Evolutionary conservation across 495 filamentous ascomycete genomes (phyloP).

Genomic region (Chaetomidium leptoderma): DNA sequence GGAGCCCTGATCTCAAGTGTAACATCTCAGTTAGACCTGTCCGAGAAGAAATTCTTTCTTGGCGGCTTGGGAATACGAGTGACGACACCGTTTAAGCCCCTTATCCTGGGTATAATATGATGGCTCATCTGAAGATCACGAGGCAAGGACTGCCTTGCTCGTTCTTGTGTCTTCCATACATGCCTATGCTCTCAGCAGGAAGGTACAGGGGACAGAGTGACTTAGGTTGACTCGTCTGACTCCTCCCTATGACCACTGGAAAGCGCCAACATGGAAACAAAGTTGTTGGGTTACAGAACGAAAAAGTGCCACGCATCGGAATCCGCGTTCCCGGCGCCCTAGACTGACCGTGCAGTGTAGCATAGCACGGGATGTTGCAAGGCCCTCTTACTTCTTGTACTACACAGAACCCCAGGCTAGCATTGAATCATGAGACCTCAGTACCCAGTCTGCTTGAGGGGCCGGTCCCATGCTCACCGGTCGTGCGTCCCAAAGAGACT

Average conservation of each 20-base stretch:
- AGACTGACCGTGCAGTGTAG: neutral
- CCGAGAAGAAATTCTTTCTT: neutral
- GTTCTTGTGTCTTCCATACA: too few relatives aligned
- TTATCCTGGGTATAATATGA: neutral
- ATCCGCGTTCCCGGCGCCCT: neutral
- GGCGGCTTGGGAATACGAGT: neutral
- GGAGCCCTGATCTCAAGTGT: neutral
- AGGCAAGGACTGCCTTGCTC: neutral
- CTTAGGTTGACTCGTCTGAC: neutral
- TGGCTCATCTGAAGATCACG: neutral
- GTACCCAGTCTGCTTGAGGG: too few relatives aligned
- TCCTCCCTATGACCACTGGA: too few relatives aligned
- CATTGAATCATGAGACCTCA: too few relatives aligned
- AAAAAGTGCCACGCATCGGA: neutral
- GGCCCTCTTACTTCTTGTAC: neutral
- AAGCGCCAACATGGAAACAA: too few relatives aligned
- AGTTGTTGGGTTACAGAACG: neutral
- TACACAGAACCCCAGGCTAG: neutral
- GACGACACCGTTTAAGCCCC: neutral
- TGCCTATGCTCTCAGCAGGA: too few relatives aligned
- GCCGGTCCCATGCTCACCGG: neutral
- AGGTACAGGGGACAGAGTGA: too few relatives aligned
- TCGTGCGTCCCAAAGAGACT: neutral
- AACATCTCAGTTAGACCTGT: neutral
- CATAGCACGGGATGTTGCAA: neutral